Base-by-base conservation (phyloP, 73 alveolate genomes). In the Paramecium caudatum region DNA sequence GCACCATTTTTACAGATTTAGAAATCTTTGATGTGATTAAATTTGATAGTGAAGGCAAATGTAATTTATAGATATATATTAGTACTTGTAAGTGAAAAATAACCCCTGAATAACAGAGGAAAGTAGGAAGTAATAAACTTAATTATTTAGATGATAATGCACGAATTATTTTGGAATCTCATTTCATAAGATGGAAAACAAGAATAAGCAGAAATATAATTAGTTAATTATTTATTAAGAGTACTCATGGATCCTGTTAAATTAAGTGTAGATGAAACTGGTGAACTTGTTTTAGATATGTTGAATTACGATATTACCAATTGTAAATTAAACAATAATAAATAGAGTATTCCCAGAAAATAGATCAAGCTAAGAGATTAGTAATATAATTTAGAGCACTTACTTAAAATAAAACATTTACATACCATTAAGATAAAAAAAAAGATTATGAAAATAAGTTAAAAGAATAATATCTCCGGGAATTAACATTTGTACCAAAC, bases 161-260 rank as follows among this genome's bases (percentile, higher is more conserved):
- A 74, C 43, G 69, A 74, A 4, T 36, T 27, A 27, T 74, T 74
- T 10, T 74, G 88, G 88, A 74, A 74, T 74, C 46, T 74, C 36
- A 68, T 45, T 15, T 27, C 69, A 13, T 3, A 74, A 21, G 39
- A 39, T 41, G 62, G 47, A 8, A 41, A 74, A 65, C 15, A 4
- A 32, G 83, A 65, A 65, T 65, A 33, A 17, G 88, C 32, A n/a
- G 62, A 74, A 39, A 74, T 27, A 1, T 12, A 74, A 74, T 39
- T 74, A 27, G 47, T 74, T 10, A 10, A 16, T n/a, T 74, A 47
- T 45, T 15, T 74, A 9, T 45, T 74, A 34, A 74, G 88, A 74
- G 19, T 74, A 5, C 43, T 74, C 8, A 74, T 74, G 88, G 88
- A 74, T 43, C 88, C 88, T 6, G 47, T 74, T 21, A 74, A 74